phyloP scores from a whole-genome alignment of 129 eudicot genomes.

The Glebionis coronaria region DNA sequence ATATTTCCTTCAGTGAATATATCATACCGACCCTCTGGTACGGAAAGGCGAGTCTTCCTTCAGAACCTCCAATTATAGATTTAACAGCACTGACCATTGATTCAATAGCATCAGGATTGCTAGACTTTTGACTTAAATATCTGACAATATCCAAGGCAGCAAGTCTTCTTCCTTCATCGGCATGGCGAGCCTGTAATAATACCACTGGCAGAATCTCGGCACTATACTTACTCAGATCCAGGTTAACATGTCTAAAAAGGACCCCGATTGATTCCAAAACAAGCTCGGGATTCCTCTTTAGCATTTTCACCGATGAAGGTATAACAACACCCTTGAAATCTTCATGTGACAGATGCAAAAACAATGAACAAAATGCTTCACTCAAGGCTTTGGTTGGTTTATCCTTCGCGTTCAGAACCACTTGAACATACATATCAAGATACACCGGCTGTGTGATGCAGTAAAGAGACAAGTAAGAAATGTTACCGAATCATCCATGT shows the following conservation, averaged over 20 bases:
- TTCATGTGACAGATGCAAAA: constrained; percentile 64
- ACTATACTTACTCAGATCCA: constrained; percentile 87
- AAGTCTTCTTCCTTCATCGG: constrained; percentile 82
- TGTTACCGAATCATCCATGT: background rate
- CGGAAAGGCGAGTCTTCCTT: constrained; percentile 95
- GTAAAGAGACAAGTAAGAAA: constrained; percentile 15
- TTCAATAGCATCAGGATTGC: constrained; percentile 91
- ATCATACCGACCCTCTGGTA: constrained; percentile 97
- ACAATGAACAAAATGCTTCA: constrained; percentile 79
- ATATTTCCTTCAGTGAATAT: constrained; percentile 62
- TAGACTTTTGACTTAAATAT: constrained; percentile 76
- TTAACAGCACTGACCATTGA: constrained; percentile 65
- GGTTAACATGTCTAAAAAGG: constrained; percentile 57
- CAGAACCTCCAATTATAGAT: constrained; percentile 90
- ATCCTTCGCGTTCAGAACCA: constrained; percentile 74
- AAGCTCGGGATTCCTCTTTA: constrained; percentile 96
- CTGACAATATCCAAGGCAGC: constrained; percentile 67
- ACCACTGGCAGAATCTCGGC: constrained; percentile 73
- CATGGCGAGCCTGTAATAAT: constrained; percentile 87
- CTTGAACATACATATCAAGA: constrained; percentile 77
- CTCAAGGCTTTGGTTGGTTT: constrained; percentile 65
- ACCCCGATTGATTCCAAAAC: constrained; percentile 73
- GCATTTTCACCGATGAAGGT: constrained; percentile 89
- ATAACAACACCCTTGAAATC: constrained; percentile 65
- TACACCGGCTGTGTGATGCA: constrained; percentile 58